phyloP scores from a whole-genome alignment of 305 asterid genomes.

The Solanum hybrid region DNA sequence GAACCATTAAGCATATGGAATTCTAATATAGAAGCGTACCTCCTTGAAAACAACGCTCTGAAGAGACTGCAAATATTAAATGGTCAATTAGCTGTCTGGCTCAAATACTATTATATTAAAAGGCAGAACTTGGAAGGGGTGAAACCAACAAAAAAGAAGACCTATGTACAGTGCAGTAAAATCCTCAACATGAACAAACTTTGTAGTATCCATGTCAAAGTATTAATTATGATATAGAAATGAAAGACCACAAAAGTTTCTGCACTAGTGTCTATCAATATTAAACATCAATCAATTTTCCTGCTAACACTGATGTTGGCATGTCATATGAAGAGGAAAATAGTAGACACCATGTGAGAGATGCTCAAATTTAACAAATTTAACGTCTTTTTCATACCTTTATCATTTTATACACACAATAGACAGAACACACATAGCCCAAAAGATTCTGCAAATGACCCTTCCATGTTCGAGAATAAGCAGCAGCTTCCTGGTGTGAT shows the following conservation, averaged over 20 bases:
- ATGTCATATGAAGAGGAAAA: neutral
- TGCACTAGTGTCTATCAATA: neutral
- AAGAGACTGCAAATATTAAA: conserved; percentile 67
- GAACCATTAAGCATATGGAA: neutral
- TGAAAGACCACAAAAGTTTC: neutral
- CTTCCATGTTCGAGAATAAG: conserved; percentile 97
- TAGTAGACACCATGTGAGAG: neutral
- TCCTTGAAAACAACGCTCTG: conserved; percentile 96
- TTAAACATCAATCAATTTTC: neutral
- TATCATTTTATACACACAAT: conserved; percentile 94
- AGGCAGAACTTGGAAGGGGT: conserved; percentile 9
- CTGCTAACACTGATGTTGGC: neutral
- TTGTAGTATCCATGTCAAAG: neutral
- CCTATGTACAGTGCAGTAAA: neutral
- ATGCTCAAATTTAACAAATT: neutral
- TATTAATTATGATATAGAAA: neutral
- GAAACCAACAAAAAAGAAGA: neutral
- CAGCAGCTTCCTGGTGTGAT: conserved; percentile 88
- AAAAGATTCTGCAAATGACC: conserved; percentile 97
- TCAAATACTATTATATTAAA: neutral
- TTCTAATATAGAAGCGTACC: conserved; percentile 30
- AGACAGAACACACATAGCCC: conserved; percentile 88
- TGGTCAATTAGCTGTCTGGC: conserved; percentile 17
- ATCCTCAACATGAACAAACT: neutral
- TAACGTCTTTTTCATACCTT: conserved; percentile 38